phyloP scores from a whole-genome alignment of 2,329 filamentous ascomycete species.

The Microcyclosporella mali region DNA sequence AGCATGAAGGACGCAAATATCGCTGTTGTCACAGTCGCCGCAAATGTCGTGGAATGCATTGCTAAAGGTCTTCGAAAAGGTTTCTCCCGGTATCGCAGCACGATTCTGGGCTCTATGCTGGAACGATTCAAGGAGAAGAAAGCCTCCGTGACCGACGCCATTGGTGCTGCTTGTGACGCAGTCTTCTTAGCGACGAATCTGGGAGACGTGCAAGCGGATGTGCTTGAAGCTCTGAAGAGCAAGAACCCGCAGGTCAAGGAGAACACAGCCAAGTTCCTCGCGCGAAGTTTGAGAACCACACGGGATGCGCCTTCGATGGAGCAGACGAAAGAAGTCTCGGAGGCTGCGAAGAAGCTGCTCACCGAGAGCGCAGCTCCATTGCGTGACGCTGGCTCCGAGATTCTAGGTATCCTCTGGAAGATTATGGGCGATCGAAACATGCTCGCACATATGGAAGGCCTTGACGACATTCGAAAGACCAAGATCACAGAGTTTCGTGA shows the following conservation, averaged over 20 bases:
- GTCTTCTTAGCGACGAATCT: slow-evolving; percentile 62
- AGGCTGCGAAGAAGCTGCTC: slow-evolving; percentile 79
- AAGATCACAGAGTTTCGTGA: slow-evolving; percentile 94
- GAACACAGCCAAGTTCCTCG: slow-evolving; percentile 88
- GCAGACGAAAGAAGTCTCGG: slow-evolving; percentile 80
- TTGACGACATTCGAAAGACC: slow-evolving; percentile 91
- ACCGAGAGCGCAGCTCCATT: slow-evolving; percentile 82
- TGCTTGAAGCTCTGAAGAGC: slow-evolving; percentile 73
- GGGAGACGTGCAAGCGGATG: slow-evolving; percentile 86
- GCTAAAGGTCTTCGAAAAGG: slow-evolving; percentile 74
- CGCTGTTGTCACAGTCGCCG: slow-evolving; percentile 85
- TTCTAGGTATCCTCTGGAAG: slow-evolving; percentile 93
- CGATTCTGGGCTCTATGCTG: slow-evolving; percentile 82
- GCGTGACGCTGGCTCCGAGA: slow-evolving; percentile 82
- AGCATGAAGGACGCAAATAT: slow-evolving; percentile 99
- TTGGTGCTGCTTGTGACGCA: slow-evolving; percentile 75
- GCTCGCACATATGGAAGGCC: slow-evolving; percentile 81
- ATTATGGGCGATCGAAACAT: slow-evolving; percentile 95
- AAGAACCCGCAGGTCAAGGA: slow-evolving; percentile 99
- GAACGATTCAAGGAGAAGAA: slow-evolving; percentile 98
- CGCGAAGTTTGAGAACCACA: slow-evolving; percentile 76
- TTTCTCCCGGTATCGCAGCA: slow-evolving; percentile 74
- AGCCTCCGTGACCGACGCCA: slow-evolving; percentile 74
- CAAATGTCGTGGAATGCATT: slow-evolving; percentile 83
- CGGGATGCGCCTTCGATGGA: slow-evolving; percentile 75